Base-by-base conservation (phyloP, 148 eudicot genomes). In the Vaccinium vitisidaea region DNA sequence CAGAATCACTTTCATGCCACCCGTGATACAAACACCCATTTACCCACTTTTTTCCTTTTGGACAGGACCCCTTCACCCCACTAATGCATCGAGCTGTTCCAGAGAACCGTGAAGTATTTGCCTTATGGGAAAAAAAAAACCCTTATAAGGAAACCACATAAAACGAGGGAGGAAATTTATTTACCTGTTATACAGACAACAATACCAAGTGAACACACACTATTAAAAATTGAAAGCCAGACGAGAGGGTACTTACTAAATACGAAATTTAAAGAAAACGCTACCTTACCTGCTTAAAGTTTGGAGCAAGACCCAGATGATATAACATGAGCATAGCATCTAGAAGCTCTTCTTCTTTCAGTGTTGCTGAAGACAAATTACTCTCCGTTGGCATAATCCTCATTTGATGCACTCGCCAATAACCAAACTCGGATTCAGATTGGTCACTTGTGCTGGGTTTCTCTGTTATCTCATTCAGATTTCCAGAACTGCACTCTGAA, bases 361-460 rank as follows among this genome's bases (percentile, higher is more conserved):
- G 85, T 46, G 90, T 90, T 71, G 94, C 92, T 70, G 99, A 91
- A 87, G 94, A 89, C 54, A 89, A 82, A 84, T 86, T 88, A 86
- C 90, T 92, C 79, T 88, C 94, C 70, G 84, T 87, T 61, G 92
- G 91, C 53, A 93, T 88, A 85, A 86, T 87, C 87, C 94, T 91
- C 77, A 85, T 87, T 43, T 90, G 93, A 58, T 92, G 98, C 88
- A 92, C 84, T 43, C 94, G 90, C 56, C 94, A 91, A 86, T 90
- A 96, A 83, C 94, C 89, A 86, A 89, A 92, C 84, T 91, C 95
- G 32, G 95, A 69, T 80, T 92, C 95, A 75, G 94, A 87, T 86
- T 92, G 98, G 81, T 93, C 98, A 85, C 98, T 93, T 23, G 97
- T 89, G 88, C 98, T 93, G n/a, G 99, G 93, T 84, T 96, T 96